Evolutionary conservation across 2,329 filamentous ascomycete species (phyloP).

Genomic region (Cercospora sojina): DNA sequence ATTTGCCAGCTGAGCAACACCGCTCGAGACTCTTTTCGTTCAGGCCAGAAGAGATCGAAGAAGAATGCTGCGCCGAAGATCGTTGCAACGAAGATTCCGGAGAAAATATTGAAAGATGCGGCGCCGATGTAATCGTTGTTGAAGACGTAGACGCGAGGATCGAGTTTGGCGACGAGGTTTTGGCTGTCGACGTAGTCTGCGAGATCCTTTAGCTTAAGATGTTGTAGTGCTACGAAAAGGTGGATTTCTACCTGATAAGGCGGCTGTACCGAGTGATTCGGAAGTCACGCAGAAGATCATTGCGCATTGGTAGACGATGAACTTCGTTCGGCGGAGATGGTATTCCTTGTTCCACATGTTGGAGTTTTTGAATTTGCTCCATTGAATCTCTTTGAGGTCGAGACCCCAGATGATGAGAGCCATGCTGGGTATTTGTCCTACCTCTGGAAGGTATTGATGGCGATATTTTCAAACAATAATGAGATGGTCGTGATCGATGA

Average conservation of each 20-base stretch:
- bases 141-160: conserved; percentile 46
- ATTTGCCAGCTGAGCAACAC: conserved; percentile 58
- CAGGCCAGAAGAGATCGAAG: conserved; percentile 63
- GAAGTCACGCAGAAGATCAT: conserved; percentile 59
- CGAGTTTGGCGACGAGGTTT: conserved; percentile 44
- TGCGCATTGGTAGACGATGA: conserved; percentile 60
- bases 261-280: conserved; percentile 57
- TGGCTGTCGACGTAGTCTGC: conserved; percentile 58
- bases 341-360: conserved; percentile 57
- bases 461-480: not conserved
- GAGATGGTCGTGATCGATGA: not conserved
- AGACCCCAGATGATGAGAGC: conserved; percentile 57
- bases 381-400: conserved; percentile 57
- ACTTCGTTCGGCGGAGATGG: conserved; percentile 57
- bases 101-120: conserved; percentile 59
- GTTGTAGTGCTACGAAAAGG: too few species aligned
- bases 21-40: conserved; percentile 49
- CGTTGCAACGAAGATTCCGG: conserved; percentile 57
- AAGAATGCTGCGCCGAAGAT: conserved; percentile 62
- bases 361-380: conserved; percentile 57
- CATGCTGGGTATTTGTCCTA: conserved; percentile 25
- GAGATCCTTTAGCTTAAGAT: not conserved
- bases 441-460: not conserved
- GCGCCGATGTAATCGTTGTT: conserved; percentile 59
- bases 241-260: conserved; percentile 57